Percentiles rank a stretch among this genome's conserved stretches.
phyloP scores from a whole-genome alignment of 1,284 basidiomycete genomes.

The Tilletia walkeri region DNA sequence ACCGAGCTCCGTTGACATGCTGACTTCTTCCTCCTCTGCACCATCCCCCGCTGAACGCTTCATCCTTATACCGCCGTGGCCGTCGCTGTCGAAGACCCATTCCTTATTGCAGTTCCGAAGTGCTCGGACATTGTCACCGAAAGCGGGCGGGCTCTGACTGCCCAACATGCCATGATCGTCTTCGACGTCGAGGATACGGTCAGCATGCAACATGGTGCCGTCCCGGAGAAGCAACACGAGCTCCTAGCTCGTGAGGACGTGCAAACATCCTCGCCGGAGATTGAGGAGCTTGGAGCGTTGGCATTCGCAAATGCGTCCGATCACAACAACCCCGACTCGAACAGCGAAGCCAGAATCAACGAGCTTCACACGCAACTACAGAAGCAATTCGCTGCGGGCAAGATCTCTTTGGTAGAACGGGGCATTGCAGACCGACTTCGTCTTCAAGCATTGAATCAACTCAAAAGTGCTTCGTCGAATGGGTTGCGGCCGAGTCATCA shows the following conservation, averaged over 20 bases:
- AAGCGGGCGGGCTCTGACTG: background rate
- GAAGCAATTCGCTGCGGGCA: background rate
- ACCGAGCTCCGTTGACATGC: too few relatives aligned
- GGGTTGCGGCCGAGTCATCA: background rate
- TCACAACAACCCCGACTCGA: background rate
- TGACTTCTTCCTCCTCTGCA: too few relatives aligned
- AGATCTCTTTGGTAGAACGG: background rate
- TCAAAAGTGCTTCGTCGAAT: background rate
- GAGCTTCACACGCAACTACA: background rate
- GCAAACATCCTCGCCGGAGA: too few relatives aligned
- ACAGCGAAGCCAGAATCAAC: background rate
- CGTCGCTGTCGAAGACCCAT: too few relatives aligned
- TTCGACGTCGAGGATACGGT: slow-evolving; percentile 5
- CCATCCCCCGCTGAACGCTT: too few relatives aligned
- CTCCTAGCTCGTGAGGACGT: background rate
- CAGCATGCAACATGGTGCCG: background rate
- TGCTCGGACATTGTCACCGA: background rate
- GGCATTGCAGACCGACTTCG: background rate
- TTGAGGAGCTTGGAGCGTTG: too few relatives aligned
- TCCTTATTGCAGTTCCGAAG: too few relatives aligned
- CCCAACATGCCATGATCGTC: slow-evolving; percentile 1
- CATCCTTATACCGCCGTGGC: too few relatives aligned
- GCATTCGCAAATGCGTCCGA: too few relatives aligned
- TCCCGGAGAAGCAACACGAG: background rate
- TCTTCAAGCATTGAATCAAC: background rate